A percentile compares a stretch with the other conserved stretches of the same genome.
Evolutionary conservation across 129 eudicot genomes (phyloP).

Genomic region (Gnaphalium uliginosum): DNA sequence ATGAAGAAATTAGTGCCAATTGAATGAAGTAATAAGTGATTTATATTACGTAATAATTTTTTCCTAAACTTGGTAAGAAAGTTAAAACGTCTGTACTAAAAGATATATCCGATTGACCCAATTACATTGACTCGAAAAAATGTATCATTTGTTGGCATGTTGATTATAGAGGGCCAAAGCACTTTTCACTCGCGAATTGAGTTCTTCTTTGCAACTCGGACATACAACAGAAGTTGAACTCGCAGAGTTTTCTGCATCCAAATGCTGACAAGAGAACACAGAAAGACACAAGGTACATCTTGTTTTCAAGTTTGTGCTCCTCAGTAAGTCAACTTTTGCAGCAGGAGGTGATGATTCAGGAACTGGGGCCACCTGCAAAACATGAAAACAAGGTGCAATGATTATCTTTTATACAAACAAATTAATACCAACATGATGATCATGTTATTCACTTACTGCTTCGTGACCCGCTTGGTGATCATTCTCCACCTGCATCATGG

Average conservation of each 20-base stretch:
- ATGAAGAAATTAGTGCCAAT: neutral
- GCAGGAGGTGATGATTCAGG: slow-evolving; percentile 11
- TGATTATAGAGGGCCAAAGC: slow-evolving; percentile 2
- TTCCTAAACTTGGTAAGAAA: neutral
- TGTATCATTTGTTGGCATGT: slow-evolving; percentile 13
- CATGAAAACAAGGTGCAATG: slow-evolving; percentile 1
- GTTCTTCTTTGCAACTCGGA: slow-evolving; percentile 24
- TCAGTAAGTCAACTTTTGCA: neutral
- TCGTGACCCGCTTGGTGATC: slow-evolving; percentile 12
- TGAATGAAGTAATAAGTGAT: neutral
- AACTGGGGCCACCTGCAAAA: neutral
- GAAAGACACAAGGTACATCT: slow-evolving; percentile 32
- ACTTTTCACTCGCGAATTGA: neutral
- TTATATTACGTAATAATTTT: neutral
- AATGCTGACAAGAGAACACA: slow-evolving; percentile 20
- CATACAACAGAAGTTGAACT: slow-evolving; percentile 24
- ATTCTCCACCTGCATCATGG: neutral
- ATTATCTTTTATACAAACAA: neutral
- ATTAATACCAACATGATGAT: neutral
- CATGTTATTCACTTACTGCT: slow-evolving; percentile 13
- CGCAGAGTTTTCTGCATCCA: slow-evolving; percentile 21
- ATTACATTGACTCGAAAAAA: slow-evolving; percentile 11
- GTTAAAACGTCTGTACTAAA: neutral
- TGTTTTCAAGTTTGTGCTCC: slow-evolving; percentile 12
- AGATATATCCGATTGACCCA: neutral